Evolutionary conservation across 2,329 filamentous ascomycete species (phyloP), one percentile per base, ranked within the genome.

Genomic region (Arachnomyces sp.): DNA sequence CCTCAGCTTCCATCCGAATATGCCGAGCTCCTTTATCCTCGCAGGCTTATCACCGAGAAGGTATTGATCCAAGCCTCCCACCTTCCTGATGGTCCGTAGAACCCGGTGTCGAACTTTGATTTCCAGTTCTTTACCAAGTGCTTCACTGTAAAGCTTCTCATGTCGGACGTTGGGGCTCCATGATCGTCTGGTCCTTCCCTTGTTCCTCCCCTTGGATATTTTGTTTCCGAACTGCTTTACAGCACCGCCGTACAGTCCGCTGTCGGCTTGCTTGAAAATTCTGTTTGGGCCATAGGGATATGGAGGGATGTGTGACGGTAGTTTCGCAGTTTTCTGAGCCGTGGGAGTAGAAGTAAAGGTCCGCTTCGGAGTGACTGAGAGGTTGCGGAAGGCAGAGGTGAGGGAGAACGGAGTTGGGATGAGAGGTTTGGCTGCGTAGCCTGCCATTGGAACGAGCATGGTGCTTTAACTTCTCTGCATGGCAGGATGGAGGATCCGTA

Each of bases 41-140:
- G 72, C 74, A 12, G 82, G 70, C 66, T 87, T 92, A 59, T 79
- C 76, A 50, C 87, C 88, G 31, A 94, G 71, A 34, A 98, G 71
- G 66, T 98, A 98, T 56, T 88, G 80, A 63, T 98, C 92, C 48
- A 98, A 72, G 6, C 92, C 88, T 44, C 90, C 90, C 46, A 82
- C 79, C 59, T 88, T 90, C 58, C 86, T 80, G 57, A 96, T 84
- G 28, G 69, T 71, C 37, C 69, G 56, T 51, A 71, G 47, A 20
- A 67, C 66, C 37, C 64, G 59, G 40, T 63, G 61, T 7, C 65
- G 67, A 25, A 71, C 61, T 45, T 68, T 70, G 39, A 72, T 58
- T 38, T 55, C 61, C n/a, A 72, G 52, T 13, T 62, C 54, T 33
- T 63, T 51, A 7, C 55, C 58, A 25, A 72, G 56, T 1, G 66